These are phyloP conservation scores for Batkoa obscura DNA, from an alignment of 371 early-diverging fungal species.

Conservation along the genomic window DNA sequence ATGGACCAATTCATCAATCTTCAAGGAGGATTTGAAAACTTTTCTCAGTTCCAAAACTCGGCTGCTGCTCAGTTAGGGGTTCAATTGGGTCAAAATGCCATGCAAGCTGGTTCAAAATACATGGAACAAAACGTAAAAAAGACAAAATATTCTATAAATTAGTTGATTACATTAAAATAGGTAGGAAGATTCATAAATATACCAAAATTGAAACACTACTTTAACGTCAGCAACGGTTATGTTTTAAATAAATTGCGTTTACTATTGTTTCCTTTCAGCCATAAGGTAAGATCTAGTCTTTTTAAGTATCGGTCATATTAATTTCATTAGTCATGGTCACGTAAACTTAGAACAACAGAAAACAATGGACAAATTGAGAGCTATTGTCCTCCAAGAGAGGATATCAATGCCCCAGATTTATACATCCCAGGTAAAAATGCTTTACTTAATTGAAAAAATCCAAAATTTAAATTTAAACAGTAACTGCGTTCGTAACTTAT, in stretches of 20 bases:
- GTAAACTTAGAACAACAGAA: constrained; percentile 38
- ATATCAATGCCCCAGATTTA: constrained; percentile 90
- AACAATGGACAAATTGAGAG: constrained; percentile 70
- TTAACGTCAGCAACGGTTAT: constrained; percentile 89
- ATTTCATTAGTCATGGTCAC: constrained; percentile 39
- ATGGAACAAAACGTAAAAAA: constrained; percentile 80
- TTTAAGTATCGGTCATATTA: constrained; percentile 59
- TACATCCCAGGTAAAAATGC: constrained; percentile 60
- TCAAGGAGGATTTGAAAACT: neutral
- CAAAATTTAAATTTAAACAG: constrained; percentile 8
- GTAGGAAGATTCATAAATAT: constrained; percentile 70
- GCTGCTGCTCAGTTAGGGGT: constrained; percentile 80
- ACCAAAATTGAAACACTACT: constrained; percentile 77
- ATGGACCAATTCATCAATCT: too few relatives aligned
- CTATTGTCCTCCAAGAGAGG: constrained; percentile 70
- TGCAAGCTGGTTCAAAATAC: constrained; percentile 73
- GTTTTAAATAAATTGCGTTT: constrained; percentile 73
- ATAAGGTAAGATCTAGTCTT: constrained; percentile 41
- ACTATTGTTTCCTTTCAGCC: constrained; percentile 89
- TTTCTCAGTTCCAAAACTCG: constrained; percentile 3
- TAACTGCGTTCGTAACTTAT: constrained; percentile 91
- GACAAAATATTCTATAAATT: constrained; percentile 32
- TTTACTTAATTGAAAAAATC: neutral
- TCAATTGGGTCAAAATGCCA: constrained; percentile 83
- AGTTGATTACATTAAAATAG: constrained; percentile 16